Evolutionary conservation across 2,329 filamentous ascomycete species (phyloP), one percentile per base, ranked within the genome.

Genomic region (Xylaria sp.): DNA sequence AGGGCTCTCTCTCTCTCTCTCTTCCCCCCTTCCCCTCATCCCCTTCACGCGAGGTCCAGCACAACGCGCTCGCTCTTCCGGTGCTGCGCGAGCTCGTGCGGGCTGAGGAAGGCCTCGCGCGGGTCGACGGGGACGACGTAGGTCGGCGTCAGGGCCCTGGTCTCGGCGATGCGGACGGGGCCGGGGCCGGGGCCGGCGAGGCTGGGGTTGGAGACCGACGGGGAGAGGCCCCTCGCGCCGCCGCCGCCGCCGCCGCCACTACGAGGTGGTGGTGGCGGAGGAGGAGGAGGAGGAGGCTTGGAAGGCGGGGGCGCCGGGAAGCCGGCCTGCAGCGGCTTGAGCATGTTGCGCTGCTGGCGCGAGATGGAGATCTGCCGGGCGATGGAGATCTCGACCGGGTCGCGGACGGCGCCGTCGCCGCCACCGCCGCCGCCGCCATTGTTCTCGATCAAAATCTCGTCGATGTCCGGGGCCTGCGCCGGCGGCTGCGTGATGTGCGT

Each of bases 291-390:
- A n/a, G n/a, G n/a, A n/a, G n/a, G n/a, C n/a, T n/a, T n/a, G n/a
- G n/a, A n/a, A n/a, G n/a, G n/a, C n/a, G n/a, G n/a, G n/a, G 42
- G 48, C 21, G 62, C 54, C 41, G 53, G 44, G 7, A 49, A 44
- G 47, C 61, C 69, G 19, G 71, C 72, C 63, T 78, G 74, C 38
- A 85, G 70, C 11, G 83, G 82, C 44, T 80, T 77, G 17, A 88
- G 72, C 57, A 87, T 72, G 64, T 81, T 78, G 17, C 82, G 76
- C 68, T 88, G 86, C 69, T 85, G 78, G 11, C 80, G 74, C 11
- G 84, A 87, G 21, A 89, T 75, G 60, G 82, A 87, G 60, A 89
- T 87, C 67, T 89, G 85, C 1, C 87, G 77, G 0, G 86, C 86
- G 61, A 89, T 88, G 1, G 85, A 88, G 42, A 87, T 77, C 68